Evolutionary conservation across 140 eudicot genomes (phyloP).

Genomic region (Stevia rebaudiana): DNA sequence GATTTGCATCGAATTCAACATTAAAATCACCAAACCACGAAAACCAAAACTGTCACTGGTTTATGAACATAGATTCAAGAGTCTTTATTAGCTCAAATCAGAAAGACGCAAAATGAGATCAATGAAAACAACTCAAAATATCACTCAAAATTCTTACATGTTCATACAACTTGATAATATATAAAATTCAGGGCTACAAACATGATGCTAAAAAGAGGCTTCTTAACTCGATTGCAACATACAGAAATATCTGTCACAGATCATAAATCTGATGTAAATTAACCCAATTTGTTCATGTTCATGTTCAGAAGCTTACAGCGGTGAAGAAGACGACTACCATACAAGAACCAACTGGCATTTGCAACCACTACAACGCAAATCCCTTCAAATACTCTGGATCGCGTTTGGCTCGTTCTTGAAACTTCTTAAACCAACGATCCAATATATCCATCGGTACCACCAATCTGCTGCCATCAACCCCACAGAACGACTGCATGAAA

Average conservation of each 20-base stretch:
- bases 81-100: too few species aligned
- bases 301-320: neutral
- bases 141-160: too few species aligned
- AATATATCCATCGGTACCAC: constrained; percentile 92
- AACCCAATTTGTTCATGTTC: neutral
- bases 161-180: too few species aligned
- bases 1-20: too few species aligned
- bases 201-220: too few species aligned
- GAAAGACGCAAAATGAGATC: too few species aligned
- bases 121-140: too few species aligned
- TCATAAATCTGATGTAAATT: neutral
- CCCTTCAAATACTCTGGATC: constrained; percentile 93
- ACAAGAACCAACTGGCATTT: neutral
- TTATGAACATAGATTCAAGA: too few species aligned
- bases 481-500: constrained; percentile 98
- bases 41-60: too few species aligned
- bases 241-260: neutral
- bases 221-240: too few species aligned
- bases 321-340: neutral
- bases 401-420: constrained; percentile 85
- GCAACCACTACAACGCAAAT: constrained; percentile 53
- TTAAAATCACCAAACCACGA: too few species aligned
- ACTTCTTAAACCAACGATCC: constrained; percentile 97
- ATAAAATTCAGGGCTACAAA: too few species aligned
- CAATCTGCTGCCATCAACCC: constrained; percentile 82